phyloP scores from a whole-genome alignment of 2,329 filamentous ascomycete genomes.

The Botryotinia globosa region DNA sequence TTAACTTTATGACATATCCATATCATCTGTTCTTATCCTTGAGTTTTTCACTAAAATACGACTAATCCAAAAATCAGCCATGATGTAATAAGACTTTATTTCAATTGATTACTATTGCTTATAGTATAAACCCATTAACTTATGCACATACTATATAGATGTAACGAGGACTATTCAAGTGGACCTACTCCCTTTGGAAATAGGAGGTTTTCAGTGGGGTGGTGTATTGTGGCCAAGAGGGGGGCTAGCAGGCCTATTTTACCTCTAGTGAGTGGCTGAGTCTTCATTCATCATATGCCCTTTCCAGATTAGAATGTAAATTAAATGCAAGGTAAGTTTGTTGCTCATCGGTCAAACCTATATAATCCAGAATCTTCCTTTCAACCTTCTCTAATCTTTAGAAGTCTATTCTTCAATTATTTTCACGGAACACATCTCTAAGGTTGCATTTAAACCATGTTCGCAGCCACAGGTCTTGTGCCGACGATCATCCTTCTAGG shows the following conservation, averaged over 20 bases:
- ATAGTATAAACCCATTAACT: no score
- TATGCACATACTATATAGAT: no score
- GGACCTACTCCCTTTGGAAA: no score
- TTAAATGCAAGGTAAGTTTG: background rate
- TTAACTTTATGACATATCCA: background rate
- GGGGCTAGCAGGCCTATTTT: no score
- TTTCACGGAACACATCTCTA: background rate
- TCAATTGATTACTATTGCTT: no score
- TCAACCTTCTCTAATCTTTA: background rate
- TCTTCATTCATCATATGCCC: background rate
- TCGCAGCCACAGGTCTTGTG: background rate
- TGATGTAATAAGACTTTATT: no score
- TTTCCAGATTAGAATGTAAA: background rate
- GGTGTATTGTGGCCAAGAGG: no score
- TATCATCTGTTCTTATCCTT: background rate
- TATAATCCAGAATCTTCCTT: background rate
- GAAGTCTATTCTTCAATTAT: background rate
- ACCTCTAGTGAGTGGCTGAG: background rate
- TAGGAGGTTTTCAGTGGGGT: no score
- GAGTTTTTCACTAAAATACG: background rate
- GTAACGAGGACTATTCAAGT: no score
- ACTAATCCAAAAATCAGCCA: background rate
- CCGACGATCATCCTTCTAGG: background rate
- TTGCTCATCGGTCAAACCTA: background rate
- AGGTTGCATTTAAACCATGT: background rate